Evolutionary conservation across 2,329 filamentous ascomycete genomes (phyloP), one percentile per base, ranked within the genome.

Genomic region (Saccharata proteae): DNA sequence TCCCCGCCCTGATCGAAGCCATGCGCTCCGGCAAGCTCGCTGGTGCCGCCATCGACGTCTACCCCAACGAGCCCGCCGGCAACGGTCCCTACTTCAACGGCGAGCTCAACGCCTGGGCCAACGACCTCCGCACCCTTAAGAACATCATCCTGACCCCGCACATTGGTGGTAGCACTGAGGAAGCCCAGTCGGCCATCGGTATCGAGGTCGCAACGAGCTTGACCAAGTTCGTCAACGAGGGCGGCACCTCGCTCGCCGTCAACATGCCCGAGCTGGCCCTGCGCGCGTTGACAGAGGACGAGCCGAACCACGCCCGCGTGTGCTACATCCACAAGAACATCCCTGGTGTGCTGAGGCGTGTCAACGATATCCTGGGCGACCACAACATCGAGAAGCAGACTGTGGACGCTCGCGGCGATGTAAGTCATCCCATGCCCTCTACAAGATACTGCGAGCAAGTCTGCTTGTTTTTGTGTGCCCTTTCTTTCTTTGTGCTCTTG

Each of bases 311-410:
- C 54, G 85, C 86, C 34, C 79, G 90, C 67, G 72, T 96, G 41
- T 86, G 96, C 49, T 98, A 88, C 59, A 92, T 98, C 45, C 90
- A 98, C 63, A 80, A 80, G 59, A 98, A 98, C 61, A 75, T 96
- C 14, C 90, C 90, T 28, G 90, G 90, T 67, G 90, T 98, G 40
- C 67, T 98, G 56, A 74, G 85, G 50, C 83, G 79, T 64, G 90
- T 98, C 43, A 98, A 98, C 66, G 82, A 90, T 49, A 84, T 96
- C 40, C 70, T 98, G 28, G 82, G 80, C 25, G 77, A 92, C 49
- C 86, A 98, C 66, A 98, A 98, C 57, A 86, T 98, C 45, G 88
- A 94, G 64, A 96, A 96, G 69, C 90, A 98, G 62, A 96, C 92
- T 65, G 90, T 83, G 30, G 90, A 96, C 57, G 93, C 81, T 60